phyloP scores from a whole-genome alignment of 176 grass and related monocot genomes.

The Rhynchospora tenuis region DNA sequence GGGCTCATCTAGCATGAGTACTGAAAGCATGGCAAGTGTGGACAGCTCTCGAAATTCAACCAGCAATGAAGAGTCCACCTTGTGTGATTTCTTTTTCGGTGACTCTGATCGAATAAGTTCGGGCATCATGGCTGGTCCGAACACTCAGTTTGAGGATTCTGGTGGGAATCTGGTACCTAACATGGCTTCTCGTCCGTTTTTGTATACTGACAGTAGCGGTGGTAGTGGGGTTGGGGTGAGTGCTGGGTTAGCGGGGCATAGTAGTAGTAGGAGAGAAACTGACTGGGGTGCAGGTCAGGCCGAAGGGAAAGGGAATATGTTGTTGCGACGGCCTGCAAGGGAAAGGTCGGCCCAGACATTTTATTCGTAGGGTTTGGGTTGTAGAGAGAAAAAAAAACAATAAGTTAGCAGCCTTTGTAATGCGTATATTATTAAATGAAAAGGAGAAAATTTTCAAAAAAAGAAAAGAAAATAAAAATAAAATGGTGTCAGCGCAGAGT shows the following conservation, averaged over 20 bases:
- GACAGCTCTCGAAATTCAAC: constrained; percentile 53
- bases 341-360: constrained; percentile 40
- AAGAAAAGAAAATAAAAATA: background rate
- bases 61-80: constrained; percentile 41
- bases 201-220: constrained; percentile 39
- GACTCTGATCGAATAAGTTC: constrained; percentile 27
- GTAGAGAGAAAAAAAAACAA: constrained; percentile 53
- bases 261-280: constrained; percentile 31
- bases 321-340: constrained; percentile 27
- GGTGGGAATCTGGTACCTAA: constrained; percentile 3
- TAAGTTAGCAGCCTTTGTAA: constrained; percentile 26
- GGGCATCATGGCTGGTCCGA: constrained; percentile 27
- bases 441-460: constrained; percentile 24
- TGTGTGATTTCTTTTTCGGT: constrained; percentile 36
- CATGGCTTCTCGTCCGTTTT: constrained; percentile 21
- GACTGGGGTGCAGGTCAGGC: constrained; percentile 35
- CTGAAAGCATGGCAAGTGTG: constrained; percentile 36
- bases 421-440: constrained; percentile 37
- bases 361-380: constrained; percentile 53
- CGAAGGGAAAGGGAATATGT: constrained; percentile 26
- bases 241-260: constrained; percentile 33
- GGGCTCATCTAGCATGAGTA: constrained; percentile 36
- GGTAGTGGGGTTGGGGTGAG: constrained; percentile 19
- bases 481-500: background rate
- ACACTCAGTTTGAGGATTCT: constrained; percentile 34